Base-by-base conservation (phyloP, 2,329 filamentous ascomycete species). In the Nemania sp. region DNA sequence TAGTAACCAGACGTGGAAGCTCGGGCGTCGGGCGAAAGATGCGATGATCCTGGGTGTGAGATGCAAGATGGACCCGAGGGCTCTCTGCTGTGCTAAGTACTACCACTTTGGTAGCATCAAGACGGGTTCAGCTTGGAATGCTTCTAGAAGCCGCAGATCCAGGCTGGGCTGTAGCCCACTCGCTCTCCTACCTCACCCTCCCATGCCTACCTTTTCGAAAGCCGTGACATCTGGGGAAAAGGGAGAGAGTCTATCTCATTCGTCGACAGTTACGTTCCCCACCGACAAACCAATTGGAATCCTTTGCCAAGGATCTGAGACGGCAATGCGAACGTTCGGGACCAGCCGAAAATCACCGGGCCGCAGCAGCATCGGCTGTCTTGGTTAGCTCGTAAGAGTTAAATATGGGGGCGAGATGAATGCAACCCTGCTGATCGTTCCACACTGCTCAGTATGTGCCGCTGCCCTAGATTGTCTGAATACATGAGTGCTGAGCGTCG, bases 61-160 rank as follows among this genome's bases (percentile, higher is more conserved):
- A 17, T 39, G 29, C 40, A 58, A 35, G 37, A 20, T 40, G 51
- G 37, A 50, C 53, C 55, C 59, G 54, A 47, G 40, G 45, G 55
- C 35, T 32, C n/a, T 34, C 52, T 47, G 56, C 45, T 11, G 20
- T 62, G 61, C 54, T 59, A 29, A 29, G 25, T 29, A 29, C 25
- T 29, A 7, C 25, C 25, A 7, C 25, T 29, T 29, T 7, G 25
- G 25, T 29, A 29, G 25, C 7, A 29, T 29, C 25, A 29, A 29
- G 25, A 29, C 25, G 25, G 25, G 7, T 29, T 29, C 48, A 59
- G 62, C 54, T 65, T 32, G 43, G 49, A 61, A 64, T 51, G 42
- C 50, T 64, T 60, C 61, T 64, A 64, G 59, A 64, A 64, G 52
- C 39, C 49, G n/a, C 13, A 58, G 59, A 57, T 56, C 46, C 45